Percentiles rank a stretch among this genome's conserved stretches.
Evolutionary conservation across 805 yeast genomes (phyloP).

Genomic region (Isabelozyma rhagii): DNA sequence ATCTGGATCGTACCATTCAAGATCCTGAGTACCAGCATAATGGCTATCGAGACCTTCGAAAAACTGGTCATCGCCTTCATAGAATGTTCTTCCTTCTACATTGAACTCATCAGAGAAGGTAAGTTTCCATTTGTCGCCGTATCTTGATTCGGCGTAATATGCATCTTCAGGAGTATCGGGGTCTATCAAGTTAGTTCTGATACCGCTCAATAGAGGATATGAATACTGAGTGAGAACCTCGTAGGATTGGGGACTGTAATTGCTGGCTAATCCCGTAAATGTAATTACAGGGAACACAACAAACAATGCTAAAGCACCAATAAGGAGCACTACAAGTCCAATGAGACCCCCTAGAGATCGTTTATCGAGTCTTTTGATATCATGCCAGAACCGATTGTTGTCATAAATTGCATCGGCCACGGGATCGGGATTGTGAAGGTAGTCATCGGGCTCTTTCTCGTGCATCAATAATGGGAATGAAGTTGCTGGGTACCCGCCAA

Average conservation of each 20-base stretch:
- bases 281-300: slow-evolving; percentile 82
- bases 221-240: slow-evolving; percentile 45
- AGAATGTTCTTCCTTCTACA: slow-evolving; percentile 42
- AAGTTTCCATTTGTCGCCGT: slow-evolving; percentile 51
- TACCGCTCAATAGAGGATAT: slow-evolving; percentile 35
- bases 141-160: slow-evolving; percentile 21
- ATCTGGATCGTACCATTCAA: slow-evolving; percentile 45
- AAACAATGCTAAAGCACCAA: slow-evolving; percentile 68
- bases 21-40: slow-evolving; percentile 41
- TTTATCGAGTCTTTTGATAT: slow-evolving; percentile 63
- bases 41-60: slow-evolving; percentile 38
- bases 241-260: slow-evolving; percentile 26
- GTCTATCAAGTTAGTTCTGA: slow-evolving; percentile 34
- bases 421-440: slow-evolving; percentile 94
- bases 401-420: slow-evolving; percentile 86
- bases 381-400: slow-evolving; percentile 61
- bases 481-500: slow-evolving; percentile 95
- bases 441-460: slow-evolving; percentile 94
- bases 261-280: slow-evolving; percentile 61
- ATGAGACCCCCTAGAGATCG: slow-evolving; percentile 58
- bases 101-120: slow-evolving; percentile 42
- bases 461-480: slow-evolving; percentile 88
- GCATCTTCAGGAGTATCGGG: slow-evolving; percentile 40
- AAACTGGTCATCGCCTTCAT: slow-evolving; percentile 44
- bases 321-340: slow-evolving; percentile 54